Evolutionary conservation across 2,329 filamentous ascomycete genomes (phyloP), one percentile per base, ranked within the genome.

Genomic region (Fusarium irregulare): DNA sequence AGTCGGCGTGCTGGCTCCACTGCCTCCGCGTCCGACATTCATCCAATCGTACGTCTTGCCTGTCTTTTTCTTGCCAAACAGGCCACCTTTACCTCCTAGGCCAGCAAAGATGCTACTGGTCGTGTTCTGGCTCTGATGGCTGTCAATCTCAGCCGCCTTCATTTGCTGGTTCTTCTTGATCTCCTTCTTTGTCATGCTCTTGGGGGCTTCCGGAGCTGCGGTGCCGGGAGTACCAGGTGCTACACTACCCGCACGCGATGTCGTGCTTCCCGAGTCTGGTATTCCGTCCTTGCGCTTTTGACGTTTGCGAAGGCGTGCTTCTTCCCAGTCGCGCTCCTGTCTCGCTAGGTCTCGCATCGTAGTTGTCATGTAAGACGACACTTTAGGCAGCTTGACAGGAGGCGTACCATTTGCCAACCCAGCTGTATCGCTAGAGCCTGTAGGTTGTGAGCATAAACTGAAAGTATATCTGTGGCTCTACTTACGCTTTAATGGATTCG

Each of bases 171-270:
- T 92, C 79, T 91, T 93, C 77, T 91, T 89, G 65, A 85, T 86
- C 78, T 97, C 94, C 82, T 98, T 98, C 85, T 98, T 98, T 7
- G 91, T 92, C 54, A 93, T 86, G 6, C 89, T 86, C 78, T 94
- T 95, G 70, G 88, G 85, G 2, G 83, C 78, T 56, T 92, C 90
- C 1, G 90, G 87, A 2, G 90, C 88, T 44, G 88, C 85, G 3
- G 88, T 84, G 8, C 88, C 88, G 5, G 90, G 88, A 1, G 88
- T 91, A 4, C 86, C 86, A 13, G 88, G 85, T 18, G 88, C 88
- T 14, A 85, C 83, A 25, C 88, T 88, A 16, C 88, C 85, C 27
- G 87, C 75, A 70, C 89, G 84, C 18, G 87, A 86, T 14, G 81
- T 79, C 54, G 82, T 80, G 44, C 80, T 78, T 64, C 79, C 80